Conservation (phyloP, 2,329 filamentous ascomycete genomes). For the Neonectria ditissima region DNA sequence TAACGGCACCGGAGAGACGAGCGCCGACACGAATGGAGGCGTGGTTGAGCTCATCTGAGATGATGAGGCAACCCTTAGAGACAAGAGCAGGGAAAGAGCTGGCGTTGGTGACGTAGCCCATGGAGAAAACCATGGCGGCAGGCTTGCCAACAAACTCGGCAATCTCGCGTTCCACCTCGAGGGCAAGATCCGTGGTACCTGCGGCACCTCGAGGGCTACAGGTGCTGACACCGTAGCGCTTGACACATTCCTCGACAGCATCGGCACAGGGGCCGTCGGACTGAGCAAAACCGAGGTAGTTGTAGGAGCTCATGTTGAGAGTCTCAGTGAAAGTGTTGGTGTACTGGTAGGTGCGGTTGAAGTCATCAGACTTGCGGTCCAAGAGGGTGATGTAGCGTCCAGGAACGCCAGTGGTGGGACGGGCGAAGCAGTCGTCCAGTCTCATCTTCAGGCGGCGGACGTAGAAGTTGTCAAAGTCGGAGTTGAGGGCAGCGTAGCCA, state of each 20-base stretch:
- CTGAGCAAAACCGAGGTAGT: slow-evolving; percentile 98
- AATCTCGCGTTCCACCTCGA: slow-evolving; percentile 90
- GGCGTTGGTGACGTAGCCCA: slow-evolving; percentile 98
- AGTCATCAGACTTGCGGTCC: slow-evolving; percentile 90
- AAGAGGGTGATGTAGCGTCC: slow-evolving; percentile 93
- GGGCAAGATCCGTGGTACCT: slow-evolving; percentile 86
- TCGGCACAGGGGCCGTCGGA: slow-evolving; percentile 97
- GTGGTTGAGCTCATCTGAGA: slow-evolving; percentile 98
- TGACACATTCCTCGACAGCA: slow-evolving; percentile 85
- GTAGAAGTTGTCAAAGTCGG: slow-evolving; percentile 99
- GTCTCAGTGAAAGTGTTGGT: slow-evolving; percentile 94
- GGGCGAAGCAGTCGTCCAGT: slow-evolving; percentile 96
- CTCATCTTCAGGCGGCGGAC: slow-evolving; percentile 91
- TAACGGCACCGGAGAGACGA: slow-evolving; percentile 93
- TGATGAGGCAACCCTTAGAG: slow-evolving; percentile 91
- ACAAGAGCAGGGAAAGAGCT: slow-evolving; percentile 92
- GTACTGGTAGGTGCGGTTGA: slow-evolving; percentile 89
- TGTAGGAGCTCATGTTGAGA: slow-evolving; percentile 99
- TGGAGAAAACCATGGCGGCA: slow-evolving; percentile 95
- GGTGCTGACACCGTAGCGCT: slow-evolving; percentile 85
- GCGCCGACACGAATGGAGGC: slow-evolving; percentile 96
- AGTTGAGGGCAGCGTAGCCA: slow-evolving; percentile 95
- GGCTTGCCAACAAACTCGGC: slow-evolving; percentile 95
- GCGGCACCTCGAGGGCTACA: slow-evolving; percentile 85
- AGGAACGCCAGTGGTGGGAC: slow-evolving; percentile 92